phyloP scores from a whole-genome alignment of 2,329 filamentous ascomycete genomes.

The Fragosphaeria purpurea region DNA sequence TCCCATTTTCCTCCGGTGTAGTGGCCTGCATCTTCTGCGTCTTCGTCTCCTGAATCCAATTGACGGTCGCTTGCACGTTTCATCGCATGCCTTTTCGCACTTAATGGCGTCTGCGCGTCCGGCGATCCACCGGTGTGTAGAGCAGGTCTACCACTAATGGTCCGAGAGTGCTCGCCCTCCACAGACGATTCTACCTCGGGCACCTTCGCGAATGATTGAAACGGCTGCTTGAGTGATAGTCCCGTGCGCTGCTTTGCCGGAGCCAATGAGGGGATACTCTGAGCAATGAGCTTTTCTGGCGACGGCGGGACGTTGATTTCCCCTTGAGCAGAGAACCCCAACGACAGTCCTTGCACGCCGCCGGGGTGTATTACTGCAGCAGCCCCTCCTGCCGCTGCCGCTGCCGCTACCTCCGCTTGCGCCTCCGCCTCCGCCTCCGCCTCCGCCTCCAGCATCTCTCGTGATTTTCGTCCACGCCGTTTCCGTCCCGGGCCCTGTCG shows the following conservation, averaged over 20 bases:
- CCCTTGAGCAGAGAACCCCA: no score
- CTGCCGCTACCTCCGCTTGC: neutral
- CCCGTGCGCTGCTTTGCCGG: conserved; percentile 5
- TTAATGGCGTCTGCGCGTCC: no score
- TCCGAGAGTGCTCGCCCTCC: neutral
- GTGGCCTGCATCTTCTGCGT: no score
- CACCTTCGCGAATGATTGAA: neutral
- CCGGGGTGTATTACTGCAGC: neutral
- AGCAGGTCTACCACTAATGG: no score
- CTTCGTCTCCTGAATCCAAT: no score
- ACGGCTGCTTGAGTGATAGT: conserved; percentile 2
- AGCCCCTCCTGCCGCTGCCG: neutral
- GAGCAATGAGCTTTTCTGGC: neutral
- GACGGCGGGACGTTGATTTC: neutral
- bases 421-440: neutral
- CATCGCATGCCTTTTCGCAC: no score
- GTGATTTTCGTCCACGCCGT: no score
- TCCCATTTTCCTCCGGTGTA: no score
- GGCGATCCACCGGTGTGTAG: no score
- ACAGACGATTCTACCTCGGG: neutral
- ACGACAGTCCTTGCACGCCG: no score
- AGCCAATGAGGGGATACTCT: neutral
- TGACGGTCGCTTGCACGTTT: no score
- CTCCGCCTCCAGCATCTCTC: neutral
- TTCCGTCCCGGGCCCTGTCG: no score